These are phyloP conservation scores for Moesziomyces globuligerus DNA, from an alignment of 1,284 basidiomycete species.

Conservation along the genomic window DNA sequence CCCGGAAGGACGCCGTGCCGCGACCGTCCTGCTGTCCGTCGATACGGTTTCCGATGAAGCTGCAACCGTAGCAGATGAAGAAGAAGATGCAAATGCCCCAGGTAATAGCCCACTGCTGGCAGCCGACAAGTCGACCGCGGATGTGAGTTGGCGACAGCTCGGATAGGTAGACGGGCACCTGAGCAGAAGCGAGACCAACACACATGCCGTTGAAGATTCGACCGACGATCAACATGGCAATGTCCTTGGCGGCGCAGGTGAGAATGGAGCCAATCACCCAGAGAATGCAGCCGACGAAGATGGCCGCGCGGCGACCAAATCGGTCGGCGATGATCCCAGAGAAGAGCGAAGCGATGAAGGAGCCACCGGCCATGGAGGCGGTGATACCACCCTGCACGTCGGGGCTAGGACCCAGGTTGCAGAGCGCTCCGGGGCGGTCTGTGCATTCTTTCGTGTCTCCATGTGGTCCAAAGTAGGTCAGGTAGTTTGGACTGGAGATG, in stretches of 20 bases:
- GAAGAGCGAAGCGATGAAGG: conserved; percentile 45
- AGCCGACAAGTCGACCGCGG: conserved; percentile 40
- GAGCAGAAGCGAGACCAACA: conserved; percentile 47
- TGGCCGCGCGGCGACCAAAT: conserved; percentile 38
- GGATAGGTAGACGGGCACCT: conserved; percentile 44
- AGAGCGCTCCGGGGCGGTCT: conserved; percentile 21
- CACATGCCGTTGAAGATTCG: conserved; percentile 41
- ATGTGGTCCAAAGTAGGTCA: conserved; percentile 22
- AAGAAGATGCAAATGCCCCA: conserved; percentile 27
- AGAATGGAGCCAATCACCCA: conserved; percentile 46
- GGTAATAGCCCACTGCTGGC: conserved; percentile 26
- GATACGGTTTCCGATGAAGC: conserved; percentile 10
- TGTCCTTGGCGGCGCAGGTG: conserved; percentile 37
- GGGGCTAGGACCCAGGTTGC: conserved; percentile 24
- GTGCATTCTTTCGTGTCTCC: conserved; percentile 13
- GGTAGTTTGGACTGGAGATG: conserved; percentile 35
- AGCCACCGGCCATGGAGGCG: conserved; percentile 49
- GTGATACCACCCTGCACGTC: conserved; percentile 47
- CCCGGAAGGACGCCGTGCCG: conserved; percentile 18
- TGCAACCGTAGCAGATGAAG: conserved; percentile 9
- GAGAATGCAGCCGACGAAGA: conserved; percentile 31
- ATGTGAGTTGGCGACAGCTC: conserved; percentile 34
- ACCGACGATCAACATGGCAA: conserved; percentile 48
- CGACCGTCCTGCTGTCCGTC: conserved; percentile 21
- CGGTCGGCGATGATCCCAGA: conserved; percentile 42